Percentiles rank a stretch among this genome's conserved stretches.
These are phyloP conservation scores for Corchorus capsularis DNA, from an alignment of 345 rosid genomes.

Conservation along the genomic window DNA sequence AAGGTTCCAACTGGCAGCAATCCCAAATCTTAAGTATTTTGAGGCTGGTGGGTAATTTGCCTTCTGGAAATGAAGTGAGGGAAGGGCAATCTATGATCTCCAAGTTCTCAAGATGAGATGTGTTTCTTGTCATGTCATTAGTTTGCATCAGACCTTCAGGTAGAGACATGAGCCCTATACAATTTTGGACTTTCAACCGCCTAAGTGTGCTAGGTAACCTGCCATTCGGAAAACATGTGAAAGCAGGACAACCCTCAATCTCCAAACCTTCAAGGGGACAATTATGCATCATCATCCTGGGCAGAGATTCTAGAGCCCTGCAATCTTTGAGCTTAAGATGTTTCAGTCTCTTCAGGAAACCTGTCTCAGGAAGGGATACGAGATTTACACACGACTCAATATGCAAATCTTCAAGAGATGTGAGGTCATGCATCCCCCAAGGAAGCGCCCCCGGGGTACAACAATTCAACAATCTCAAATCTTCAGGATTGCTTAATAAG, in stretches of 20 bases:
- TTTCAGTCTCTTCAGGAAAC: conserved; percentile 13
- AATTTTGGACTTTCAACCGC: neutral
- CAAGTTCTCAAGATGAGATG: conserved; percentile 23
- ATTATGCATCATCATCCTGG: neutral
- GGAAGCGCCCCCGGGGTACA: conserved; percentile 4
- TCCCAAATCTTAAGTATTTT: conserved; percentile 17
- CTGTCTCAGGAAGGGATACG: conserved; percentile 10
- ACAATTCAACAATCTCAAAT: neutral
- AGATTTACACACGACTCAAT: conserved; percentile 24
- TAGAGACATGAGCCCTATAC: conserved; percentile 6
- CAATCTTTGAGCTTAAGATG: conserved; percentile 16
- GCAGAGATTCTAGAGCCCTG: neutral
- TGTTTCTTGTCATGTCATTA: neutral
- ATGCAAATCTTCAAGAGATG: conserved; percentile 14
- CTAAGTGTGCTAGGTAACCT: neutral
- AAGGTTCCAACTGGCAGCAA: conserved; percentile 5
- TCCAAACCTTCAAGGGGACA: conserved; percentile 20
- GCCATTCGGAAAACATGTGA: conserved; percentile 11
- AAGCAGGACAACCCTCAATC: conserved; percentile 11
- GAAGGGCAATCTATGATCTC: conserved; percentile 27
- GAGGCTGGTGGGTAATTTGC: conserved; percentile 15
- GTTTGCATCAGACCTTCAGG: conserved; percentile 20
- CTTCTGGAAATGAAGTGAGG: conserved; percentile 24
- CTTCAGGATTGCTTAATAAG: conserved; percentile 1
- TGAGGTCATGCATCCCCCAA: neutral